Evolutionary conservation across 371 early-diverging fungal genomes (phyloP), one percentile per base, ranked within the genome.

Genomic region (Lichtheimia ramosa): DNA sequence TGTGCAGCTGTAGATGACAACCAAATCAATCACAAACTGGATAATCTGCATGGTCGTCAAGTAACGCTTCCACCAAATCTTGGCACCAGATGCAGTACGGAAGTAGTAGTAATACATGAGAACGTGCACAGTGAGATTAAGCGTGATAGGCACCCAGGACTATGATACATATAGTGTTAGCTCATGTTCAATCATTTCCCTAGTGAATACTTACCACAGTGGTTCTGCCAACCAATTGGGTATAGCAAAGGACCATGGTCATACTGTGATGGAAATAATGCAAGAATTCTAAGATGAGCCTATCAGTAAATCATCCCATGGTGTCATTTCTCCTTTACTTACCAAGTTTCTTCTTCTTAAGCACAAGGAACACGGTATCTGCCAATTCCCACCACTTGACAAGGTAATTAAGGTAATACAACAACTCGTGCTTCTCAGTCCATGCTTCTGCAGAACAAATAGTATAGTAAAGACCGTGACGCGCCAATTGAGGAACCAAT

Each of bases 101-200:
- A 87, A 92, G 79, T 94, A 95, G 75, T 92, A 93, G 66, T 89
- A 91, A 76, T 92, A 92, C 93, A 93, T 94, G 61, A 92, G 73
- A 46, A 92, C 90, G 66, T 95, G 95, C 4, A 95, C 94, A n/a
- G 83, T 73, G 72, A 95, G 73, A 75, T 95, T 95, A 58, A 95
- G 74, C 10, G 73, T 67, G 56, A 92, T 87, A 50, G 86, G 85
- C 12, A 89, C 89, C 89, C 90, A 91, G 0, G 70, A 66, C 66
- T 70, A 61, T 7, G n/a, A 25, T 53, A 18, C 20, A 15, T 12
- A 18, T 53, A n/a, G n/a, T 53, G 53, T 25, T 18, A 39, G 39
- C 39, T n/a, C n/a, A n/a, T n/a, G 8, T 53, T 39, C 25, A 5
- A 25, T 4, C 13, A 43, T 42, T 34, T 43, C 23, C 20, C 53